Conservation (phyloP, 257 asterid species). For the Solanum neorickii region DNA sequence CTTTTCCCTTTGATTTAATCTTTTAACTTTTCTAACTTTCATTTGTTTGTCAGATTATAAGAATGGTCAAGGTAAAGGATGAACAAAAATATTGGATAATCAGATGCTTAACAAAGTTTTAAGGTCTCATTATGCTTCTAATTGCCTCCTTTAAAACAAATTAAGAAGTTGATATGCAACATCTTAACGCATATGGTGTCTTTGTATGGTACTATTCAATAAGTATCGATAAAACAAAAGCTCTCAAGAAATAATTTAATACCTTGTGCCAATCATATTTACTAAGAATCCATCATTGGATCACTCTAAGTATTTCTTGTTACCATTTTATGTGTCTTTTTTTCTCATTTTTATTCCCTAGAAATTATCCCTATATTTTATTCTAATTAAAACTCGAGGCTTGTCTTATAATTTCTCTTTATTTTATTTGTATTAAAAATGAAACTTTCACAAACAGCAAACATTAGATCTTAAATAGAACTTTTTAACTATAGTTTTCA, state of each 20-base stretch:
- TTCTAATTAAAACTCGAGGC: neutral
- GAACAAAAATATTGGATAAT: neutral
- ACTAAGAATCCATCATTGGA: neutral
- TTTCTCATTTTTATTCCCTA: neutral
- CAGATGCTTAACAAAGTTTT: neutral
- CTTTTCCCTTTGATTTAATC: neutral
- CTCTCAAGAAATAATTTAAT: neutral
- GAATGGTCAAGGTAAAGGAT: neutral
- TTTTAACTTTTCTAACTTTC: neutral
- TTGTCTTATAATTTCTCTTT: neutral
- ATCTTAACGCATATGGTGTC: neutral
- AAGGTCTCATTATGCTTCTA: neutral
- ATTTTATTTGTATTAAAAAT: neutral
- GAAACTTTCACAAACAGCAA: too few species aligned
- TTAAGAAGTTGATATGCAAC: neutral
- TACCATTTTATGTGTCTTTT: neutral
- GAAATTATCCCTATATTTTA: neutral
- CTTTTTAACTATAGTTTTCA: too few species aligned
- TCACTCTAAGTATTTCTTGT: neutral
- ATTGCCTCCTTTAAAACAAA: neutral
- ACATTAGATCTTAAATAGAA: too few species aligned
- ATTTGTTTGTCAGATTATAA: neutral
- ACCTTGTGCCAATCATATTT: neutral
- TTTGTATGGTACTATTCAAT: neutral
- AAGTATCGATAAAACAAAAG: neutral